phyloP scores from a whole-genome alignment of 805 yeast genomes.

The Jamesozyma hellenica region DNA sequence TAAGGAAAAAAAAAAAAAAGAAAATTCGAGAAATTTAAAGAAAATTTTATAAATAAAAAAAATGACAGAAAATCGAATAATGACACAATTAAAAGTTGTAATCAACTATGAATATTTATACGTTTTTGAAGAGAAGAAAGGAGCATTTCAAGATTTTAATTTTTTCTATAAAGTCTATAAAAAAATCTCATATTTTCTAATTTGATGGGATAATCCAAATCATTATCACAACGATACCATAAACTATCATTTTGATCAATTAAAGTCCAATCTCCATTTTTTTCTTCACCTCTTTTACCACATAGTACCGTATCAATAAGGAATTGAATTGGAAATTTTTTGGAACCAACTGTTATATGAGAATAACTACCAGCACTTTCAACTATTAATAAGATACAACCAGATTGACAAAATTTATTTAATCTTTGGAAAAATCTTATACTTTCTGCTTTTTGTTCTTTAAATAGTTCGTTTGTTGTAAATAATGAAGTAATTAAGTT shows the following conservation, averaged over 20 bases:
- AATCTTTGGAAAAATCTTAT: slow-evolving; percentile 48
- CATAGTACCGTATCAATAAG: slow-evolving; percentile 62
- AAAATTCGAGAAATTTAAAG: too few species aligned
- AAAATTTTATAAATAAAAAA: too few species aligned
- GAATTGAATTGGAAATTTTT: slow-evolving; percentile 74
- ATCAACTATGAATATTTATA: too few species aligned
- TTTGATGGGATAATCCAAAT: slow-evolving; percentile 52
- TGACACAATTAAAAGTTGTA: too few species aligned
- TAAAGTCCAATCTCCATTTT: slow-evolving; percentile 56
- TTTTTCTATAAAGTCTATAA: slow-evolving; percentile 59
- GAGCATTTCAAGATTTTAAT: too few species aligned
- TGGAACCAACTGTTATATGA: slow-evolving; percentile 64
- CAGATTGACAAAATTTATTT: slow-evolving; percentile 40
- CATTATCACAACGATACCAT: slow-evolving; percentile 61
- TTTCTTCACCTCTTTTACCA: slow-evolving; percentile 37
- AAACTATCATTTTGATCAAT: slow-evolving; percentile 60
- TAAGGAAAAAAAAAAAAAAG: too few species aligned
- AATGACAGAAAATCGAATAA: too few species aligned
- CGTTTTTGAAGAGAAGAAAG: too few species aligned
- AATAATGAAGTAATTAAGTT: slow-evolving; percentile 64
- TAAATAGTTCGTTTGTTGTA: slow-evolving; percentile 80
- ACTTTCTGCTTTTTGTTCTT: slow-evolving; percentile 53
- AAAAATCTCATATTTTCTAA: slow-evolving; percentile 84
- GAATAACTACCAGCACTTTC: slow-evolving; percentile 91
- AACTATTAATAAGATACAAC: slow-evolving; percentile 54